A percentile compares a stretch with the other conserved stretches of the same genome.
phyloP scores from a whole-genome alignment of 164 flowering plant species.

The Umbellularia californica region DNA sequence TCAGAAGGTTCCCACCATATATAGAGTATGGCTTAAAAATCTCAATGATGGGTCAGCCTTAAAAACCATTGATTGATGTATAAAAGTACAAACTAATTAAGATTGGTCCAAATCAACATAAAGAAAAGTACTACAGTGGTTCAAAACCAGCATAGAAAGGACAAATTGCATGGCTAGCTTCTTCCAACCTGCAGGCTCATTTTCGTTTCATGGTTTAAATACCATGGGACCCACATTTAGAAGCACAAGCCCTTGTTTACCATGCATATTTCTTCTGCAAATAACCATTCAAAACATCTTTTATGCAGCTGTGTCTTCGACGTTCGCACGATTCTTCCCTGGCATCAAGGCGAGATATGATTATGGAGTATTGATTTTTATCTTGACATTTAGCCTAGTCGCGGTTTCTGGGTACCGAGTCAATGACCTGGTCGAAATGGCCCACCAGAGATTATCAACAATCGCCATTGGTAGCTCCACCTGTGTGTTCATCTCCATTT shows the following conservation, averaged over 20 bases:
- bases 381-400: conserved; percentile 71
- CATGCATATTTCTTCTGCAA: not conserved
- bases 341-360: conserved; percentile 64
- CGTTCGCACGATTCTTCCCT: conserved; percentile 65
- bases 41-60: not conserved
- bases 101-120: too few relatives aligned
- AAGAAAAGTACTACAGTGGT: too few relatives aligned
- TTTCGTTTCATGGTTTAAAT: too few relatives aligned
- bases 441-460: conserved; percentile 57
- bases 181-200: too few relatives aligned
- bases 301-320: conserved; percentile 44
- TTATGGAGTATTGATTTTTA: conserved; percentile 72
- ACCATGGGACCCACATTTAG: too few relatives aligned
- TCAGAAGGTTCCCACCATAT: too few relatives aligned
- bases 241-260: not conserved
- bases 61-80: too few relatives aligned
- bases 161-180: too few relatives aligned
- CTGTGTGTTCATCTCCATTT: conserved; percentile 47
- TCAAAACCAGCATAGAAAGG: too few relatives aligned
- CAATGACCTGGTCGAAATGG: conserved; percentile 48
- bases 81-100: too few relatives aligned
- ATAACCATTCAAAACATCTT: too few relatives aligned
- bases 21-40: not conserved
- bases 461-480: conserved; percentile 51
- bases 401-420: conserved; percentile 64